phyloP scores from a whole-genome alignment of 768 basidiomycete species.

The Kwoniella botswanensis region DNA sequence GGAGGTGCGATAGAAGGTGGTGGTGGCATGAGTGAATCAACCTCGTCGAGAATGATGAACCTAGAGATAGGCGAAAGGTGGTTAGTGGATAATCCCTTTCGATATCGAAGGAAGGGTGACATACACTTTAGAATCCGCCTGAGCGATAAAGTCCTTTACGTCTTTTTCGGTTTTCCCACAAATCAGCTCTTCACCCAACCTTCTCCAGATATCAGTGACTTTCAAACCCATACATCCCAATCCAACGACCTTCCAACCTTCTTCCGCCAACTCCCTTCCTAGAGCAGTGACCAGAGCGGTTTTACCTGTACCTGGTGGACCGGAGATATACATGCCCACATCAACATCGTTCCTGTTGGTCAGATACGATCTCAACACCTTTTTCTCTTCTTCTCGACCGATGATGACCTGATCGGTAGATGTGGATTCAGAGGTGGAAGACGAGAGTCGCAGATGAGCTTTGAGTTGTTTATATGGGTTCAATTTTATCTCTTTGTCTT shows the following conservation, averaged over 20 bases:
- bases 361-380: slow-evolving; percentile 41
- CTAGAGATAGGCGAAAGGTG: slow-evolving; percentile 25
- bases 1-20: slow-evolving; percentile 42
- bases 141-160: slow-evolving; percentile 22
- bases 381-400: slow-evolving; percentile 54
- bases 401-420: slow-evolving; percentile 38
- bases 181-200: slow-evolving; percentile 45
- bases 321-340: slow-evolving; percentile 73
- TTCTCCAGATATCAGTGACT: slow-evolving; percentile 50
- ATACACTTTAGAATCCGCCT: not conserved
- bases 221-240: slow-evolving; percentile 58
- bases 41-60: slow-evolving; percentile 58
- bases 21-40: slow-evolving; percentile 57
- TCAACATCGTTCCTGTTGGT: slow-evolving; percentile 25
- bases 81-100: not conserved
- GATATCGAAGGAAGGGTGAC: slow-evolving; percentile 3
- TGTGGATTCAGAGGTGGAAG: slow-evolving; percentile 19
- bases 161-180: slow-evolving; percentile 45
- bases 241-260: slow-evolving; percentile 50
- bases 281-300: slow-evolving; percentile 56
- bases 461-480: slow-evolving; percentile 56
- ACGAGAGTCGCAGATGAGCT: slow-evolving; percentile 49
- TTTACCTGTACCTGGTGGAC: slow-evolving; percentile 89
- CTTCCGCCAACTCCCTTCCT: slow-evolving; percentile 33
- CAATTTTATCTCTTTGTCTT: slow-evolving; percentile 21